Evolutionary conservation across 176 grass and related monocot genomes (phyloP), one percentile per base, ranked within the genome.

Genomic region (Tillandsia leiboldiana): DNA sequence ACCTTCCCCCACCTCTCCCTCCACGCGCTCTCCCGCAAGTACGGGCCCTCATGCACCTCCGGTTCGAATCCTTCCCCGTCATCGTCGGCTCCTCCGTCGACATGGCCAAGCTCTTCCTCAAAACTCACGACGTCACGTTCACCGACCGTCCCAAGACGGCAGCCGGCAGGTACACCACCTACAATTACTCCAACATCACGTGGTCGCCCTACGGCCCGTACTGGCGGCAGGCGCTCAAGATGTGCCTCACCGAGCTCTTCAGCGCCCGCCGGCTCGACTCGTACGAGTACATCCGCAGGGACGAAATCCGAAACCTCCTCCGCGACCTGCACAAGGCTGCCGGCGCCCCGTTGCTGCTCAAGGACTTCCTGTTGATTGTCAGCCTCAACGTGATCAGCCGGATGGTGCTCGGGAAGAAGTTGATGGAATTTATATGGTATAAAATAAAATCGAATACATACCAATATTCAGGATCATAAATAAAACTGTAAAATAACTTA

Each of bases 161-260:
- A 5, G 89, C 85, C 28, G 85, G 89, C 53, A 75, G 80, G 80
- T 29, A 69, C 53, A 17, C 49, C 56, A 65, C 64, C 12, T 91
- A 88, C 77, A 75, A 78, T n/a, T 85, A 85, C 73, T 72, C 22
- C 5, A 74, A 80, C 77, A 77, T 92, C 76, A 66, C 86, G 2
- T 81, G 83, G 79, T 80, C 89, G 1, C 85, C 82, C 1, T 88
- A 81, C 79, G 79, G 85, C 10, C 51, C 89, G 0, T 85, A 88
- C 76, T 83, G 85, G 89, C 76, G 82, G 49, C 77, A 84, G 70
- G 82, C 76, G 12, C 79, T 79, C 50, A 85, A 74, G 71, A 69
- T 92, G 66, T 92, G 82, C 74, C 49, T 78, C 26, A 75, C 76
- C 15, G 85, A 92, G 79, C 85, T 88, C 76, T 85, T 92, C 72